Base-by-base conservation (phyloP, 176 grass and related monocot species). In the Puccinellia tenuiflora region DNA sequence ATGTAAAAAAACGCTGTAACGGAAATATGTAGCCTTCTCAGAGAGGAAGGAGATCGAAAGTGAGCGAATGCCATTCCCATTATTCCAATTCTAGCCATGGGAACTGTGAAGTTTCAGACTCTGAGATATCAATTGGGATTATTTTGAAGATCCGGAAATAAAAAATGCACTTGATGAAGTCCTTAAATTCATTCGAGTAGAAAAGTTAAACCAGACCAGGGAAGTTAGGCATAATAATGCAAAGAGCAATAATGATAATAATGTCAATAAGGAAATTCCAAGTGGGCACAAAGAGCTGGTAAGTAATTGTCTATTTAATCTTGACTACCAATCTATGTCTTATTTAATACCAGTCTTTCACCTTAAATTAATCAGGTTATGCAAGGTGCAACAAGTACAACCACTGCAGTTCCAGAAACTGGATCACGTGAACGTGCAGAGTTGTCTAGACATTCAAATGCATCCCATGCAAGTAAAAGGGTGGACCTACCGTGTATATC, bases 91-190 rank as follows among this genome's bases (percentile, higher is more conserved):
- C 56, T 77, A 54, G 21, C 43, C 66, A 73, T 20, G 86, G 85
- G 43, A 83, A 56, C 73, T 62, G 64, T 76, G 80, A 54, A 43
- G 73, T 86, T 82, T 34, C 75, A 84, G 72, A 81, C 56, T 87
- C 42, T 25, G 67, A 88, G 37, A 73, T 85, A 50, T 84, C 84
- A 47, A 35, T 82, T 98, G 92, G 96, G 90, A 98, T 88, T 50
- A 95, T 86, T 93, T 95, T 54, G 89, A 90, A 61, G 91, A 90
- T 84, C 82, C 83, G 72, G 93, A 98, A 55, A 90, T 98, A 86
- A 95, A 90, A 89, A 81, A 69, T 68, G 92, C 90, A 77, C 56
- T 98, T 82, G 87, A 95, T 69, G 93, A 98, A 79, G 89, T 93
- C 56, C 82, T 98, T 91, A 79, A 89, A 72, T 91, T 90, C 84